Evolutionary conservation across 1,139 yeast species (phyloP).

Genomic region (Magnusiomyces suaveolens): DNA sequence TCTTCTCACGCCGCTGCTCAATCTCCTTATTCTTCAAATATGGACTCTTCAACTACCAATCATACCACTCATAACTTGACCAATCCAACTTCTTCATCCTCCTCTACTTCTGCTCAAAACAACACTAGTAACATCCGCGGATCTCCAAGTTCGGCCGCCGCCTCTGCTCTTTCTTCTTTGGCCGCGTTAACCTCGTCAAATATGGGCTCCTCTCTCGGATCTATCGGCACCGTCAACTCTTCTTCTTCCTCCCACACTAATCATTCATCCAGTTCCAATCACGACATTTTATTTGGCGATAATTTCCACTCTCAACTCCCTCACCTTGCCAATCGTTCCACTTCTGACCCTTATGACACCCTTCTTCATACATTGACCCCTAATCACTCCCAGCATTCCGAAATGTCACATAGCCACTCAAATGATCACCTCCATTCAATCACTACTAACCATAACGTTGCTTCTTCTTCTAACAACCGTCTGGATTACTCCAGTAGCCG

Average conservation of each 20-base stretch:
- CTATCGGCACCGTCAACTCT: neutral
- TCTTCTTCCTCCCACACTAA: neutral
- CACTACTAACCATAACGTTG: neutral
- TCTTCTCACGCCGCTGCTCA: neutral
- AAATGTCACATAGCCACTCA: neutral
- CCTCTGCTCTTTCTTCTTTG: neutral
- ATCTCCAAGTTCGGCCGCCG: neutral
- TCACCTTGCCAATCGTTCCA: constrained; percentile 4
- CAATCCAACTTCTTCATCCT: neutral
- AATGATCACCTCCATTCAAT: neutral
- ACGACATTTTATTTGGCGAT: neutral
- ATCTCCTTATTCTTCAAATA: neutral
- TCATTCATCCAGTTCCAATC: neutral
- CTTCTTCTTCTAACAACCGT: neutral
- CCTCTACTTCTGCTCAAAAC: no score
- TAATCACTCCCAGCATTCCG: neutral
- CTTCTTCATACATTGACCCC: constrained; percentile 7
- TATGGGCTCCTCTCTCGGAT: neutral
- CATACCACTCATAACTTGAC: neutral
- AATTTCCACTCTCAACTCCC: constrained; percentile 7
- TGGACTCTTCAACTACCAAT: neutral
- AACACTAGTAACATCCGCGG: neutral
- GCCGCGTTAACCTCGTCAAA: neutral
- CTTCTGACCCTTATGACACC: constrained; percentile 11
- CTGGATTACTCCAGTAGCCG: neutral